Evolutionary conservation across 805 yeast genomes (phyloP).

Genomic region (Spencermartinsiella europaea): DNA sequence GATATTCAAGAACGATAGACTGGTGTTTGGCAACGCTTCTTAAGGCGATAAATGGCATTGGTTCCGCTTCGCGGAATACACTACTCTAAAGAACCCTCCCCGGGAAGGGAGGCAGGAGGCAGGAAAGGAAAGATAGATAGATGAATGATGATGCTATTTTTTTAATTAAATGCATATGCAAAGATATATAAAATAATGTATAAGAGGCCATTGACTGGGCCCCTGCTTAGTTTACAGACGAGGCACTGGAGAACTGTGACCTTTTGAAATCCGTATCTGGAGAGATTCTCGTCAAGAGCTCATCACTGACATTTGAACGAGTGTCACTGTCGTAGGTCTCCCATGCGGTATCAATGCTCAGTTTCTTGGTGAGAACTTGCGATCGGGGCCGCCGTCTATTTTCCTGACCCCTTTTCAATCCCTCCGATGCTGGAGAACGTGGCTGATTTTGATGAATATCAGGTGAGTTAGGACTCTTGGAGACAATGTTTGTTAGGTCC

Average conservation of each 20-base stretch:
- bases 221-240: no score
- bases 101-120: no score
- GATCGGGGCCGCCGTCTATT: conserved; percentile 16
- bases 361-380: background rate
- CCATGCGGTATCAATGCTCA: conserved; percentile 8
- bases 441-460: background rate
- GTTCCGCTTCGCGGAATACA: no score
- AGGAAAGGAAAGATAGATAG: no score
- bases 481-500: conserved; percentile 16
- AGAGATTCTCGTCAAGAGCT: background rate
- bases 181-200: no score
- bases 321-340: conserved; percentile 7
- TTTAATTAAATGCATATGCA: no score
- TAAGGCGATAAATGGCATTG: background rate
- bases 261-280: conserved; percentile 1
- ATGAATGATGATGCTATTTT: no score
- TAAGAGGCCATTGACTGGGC: no score
- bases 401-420: conserved; percentile 10
- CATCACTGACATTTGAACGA: background rate
- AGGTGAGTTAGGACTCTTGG: conserved; percentile 2
- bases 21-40: conserved; percentile 4
- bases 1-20: conserved; percentile 19
- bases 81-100: no score
- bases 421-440: background rate
- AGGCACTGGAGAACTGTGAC: background rate